Evolutionary conservation across 2,329 filamentous ascomycete genomes (phyloP), one percentile per base, ranked within the genome.

Genomic region (Cyphellophora europaea): DNA sequence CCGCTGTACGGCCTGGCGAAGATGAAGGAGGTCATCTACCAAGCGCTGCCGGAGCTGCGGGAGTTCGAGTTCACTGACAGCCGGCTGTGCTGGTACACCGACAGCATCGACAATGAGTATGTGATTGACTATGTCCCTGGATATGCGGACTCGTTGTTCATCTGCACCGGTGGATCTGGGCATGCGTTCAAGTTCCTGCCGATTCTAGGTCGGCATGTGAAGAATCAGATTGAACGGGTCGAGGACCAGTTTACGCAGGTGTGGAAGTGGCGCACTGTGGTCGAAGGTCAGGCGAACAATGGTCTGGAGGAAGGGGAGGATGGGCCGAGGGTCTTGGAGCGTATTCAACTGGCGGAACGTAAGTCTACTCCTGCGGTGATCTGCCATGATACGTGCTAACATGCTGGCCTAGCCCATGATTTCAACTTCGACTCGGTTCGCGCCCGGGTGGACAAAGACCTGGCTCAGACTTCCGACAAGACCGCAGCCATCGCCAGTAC

Each of bases 171-270:
- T 34, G 48, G 48, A 32, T 50, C 49, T 34, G 52, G 52, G 4
- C 53, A 54, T 32, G 53, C 38, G 2, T 54, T 55, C 38, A 56
- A 56, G 33, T 56, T 53, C 31, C 47, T 56, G 11, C 53, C 52
- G 3, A 40, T 48, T 12, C 42, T 56, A 3, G 52, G 52, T 8
- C 33, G 45, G 45, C 41, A 48, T 21, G 38, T 44, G 19, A 46
- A 48, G 32, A 46, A 46, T 25, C 50, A 53, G 28, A 30, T 53
- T 1, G 44, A 53, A 30, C 36, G 38, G 5, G 34, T 36, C 2
- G 41, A 46, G 1, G 45, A 51, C 29, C 43, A 47, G 17, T 53
- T 53, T 38, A 50, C 48, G 1, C 25, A 43, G 12, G 16, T 45
- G 5, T 43, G 50, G 44, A 51, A 49, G 27, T 50, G 47, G 50